phyloP scores from a whole-genome alignment of 768 basidiomycete species.

The Russula lepida region DNA sequence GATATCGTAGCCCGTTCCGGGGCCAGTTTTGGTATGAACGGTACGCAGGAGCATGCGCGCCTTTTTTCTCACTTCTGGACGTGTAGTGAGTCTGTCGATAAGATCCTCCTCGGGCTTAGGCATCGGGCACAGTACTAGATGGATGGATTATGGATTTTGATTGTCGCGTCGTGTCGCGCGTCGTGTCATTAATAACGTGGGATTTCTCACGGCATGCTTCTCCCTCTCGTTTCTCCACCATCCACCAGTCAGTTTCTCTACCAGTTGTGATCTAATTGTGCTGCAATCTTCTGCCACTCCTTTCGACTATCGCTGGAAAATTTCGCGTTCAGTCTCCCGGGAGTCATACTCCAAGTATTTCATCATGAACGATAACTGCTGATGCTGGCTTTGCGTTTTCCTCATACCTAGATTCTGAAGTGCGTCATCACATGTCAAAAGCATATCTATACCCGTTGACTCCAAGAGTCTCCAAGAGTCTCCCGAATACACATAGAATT shows the following conservation, averaged over 20 bases:
- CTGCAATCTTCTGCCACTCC: too few species aligned
- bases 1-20: constrained; percentile 43
- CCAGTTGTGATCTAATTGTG: too few species aligned
- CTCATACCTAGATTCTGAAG: background rate
- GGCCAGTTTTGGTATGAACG: constrained; percentile 36
- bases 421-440: background rate
- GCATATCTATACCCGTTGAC: background rate
- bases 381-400: background rate
- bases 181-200: constrained; percentile 6
- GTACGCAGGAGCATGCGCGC: constrained; percentile 31
- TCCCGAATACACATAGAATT: background rate
- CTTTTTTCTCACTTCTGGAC: constrained; percentile 29
- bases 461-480: background rate
- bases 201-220: too few species aligned
- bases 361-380: too few species aligned
- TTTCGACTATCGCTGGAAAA: too few species aligned
- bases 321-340: too few species aligned
- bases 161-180: background rate
- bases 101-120: constrained; percentile 17
- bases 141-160: too few species aligned
- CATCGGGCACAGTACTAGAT: constrained; percentile 1
- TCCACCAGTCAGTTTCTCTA: too few species aligned
- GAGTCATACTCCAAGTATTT: too few species aligned
- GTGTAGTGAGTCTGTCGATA: constrained; percentile 11
- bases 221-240: too few species aligned